Evolutionary conservation across 1,284 basidiomycete species (phyloP), one percentile per base, ranked within the genome.

Genomic region (Rhodotorula sp.): DNA sequence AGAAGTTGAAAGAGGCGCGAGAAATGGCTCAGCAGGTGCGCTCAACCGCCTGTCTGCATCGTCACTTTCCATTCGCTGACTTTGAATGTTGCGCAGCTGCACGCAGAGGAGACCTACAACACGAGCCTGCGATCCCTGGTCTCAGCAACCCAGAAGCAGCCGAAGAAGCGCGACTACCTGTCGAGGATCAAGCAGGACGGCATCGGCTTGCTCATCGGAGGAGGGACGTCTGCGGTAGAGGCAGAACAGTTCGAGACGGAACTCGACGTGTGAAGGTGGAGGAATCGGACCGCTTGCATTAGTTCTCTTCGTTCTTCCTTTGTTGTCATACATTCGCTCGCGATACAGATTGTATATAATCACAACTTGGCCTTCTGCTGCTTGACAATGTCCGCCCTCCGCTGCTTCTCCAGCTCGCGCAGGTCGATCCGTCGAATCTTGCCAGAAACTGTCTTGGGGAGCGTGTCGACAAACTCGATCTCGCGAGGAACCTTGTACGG

Each of bases 401-500:
- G 55, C 30, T 64, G 30, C 58, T 72, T 68, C 64, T 74, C 73
- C 16, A 65, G 30, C 16, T 74, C 51, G 20, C 73, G 40, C 46
- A 74, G 28, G 64, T 72, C 68, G 54, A 70, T 57, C 1, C 73
- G 54, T 2, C 65, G 48, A 22, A 74, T 67, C 66, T 74, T 74
- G 34, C 73, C 72, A 11, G 52, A 57, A 26, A 74, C 64, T 16
- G 73, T 74, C 62, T 68, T 70, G 13, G 73, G 73, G 4, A 74
- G 68, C 22, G 28, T 53, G 9, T 55, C 54, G 46, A 57, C 34
- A 30, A 55, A 47, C 20, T 72, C 68, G 46, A 70, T 70, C 53
- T 69, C 74, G 0, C 74, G 69, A 6, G 74, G 71, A 0, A 68
- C 67, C 30, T 75, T 75, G 69, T 73, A 75, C 4, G 74, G 74